Evolutionary conservation across 768 basidiomycete genomes (phyloP).

Genomic region (Amanita inopinata): DNA sequence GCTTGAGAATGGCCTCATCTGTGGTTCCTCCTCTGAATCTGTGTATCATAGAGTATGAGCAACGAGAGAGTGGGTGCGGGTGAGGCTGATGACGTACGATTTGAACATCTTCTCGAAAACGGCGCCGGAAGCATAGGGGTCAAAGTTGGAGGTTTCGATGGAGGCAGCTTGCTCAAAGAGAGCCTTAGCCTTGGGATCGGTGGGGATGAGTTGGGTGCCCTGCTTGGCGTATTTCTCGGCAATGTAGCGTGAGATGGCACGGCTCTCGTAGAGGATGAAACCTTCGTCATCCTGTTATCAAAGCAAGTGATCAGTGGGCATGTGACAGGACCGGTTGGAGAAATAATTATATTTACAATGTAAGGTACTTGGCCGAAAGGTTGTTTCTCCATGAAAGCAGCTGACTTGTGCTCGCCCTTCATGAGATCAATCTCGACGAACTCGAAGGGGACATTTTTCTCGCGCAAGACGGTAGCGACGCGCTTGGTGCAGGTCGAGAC

Average conservation of each 20-base stretch:
- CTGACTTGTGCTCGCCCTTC: slow-evolving; percentile 31
- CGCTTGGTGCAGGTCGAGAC: slow-evolving; percentile 38
- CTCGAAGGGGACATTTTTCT: slow-evolving; percentile 41
- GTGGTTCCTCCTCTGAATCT: slow-evolving; percentile 17
- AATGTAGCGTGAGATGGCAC: slow-evolving; percentile 54
- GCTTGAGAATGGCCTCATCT: slow-evolving; percentile 22
- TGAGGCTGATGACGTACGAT: slow-evolving; percentile 22
- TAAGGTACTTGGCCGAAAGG: slow-evolving; percentile 40
- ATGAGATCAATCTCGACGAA: slow-evolving; percentile 27
- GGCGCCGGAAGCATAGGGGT: slow-evolving; percentile 32
- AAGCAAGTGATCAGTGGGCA: neutral
- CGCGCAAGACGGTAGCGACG: slow-evolving; percentile 32
- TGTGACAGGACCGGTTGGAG: neutral
- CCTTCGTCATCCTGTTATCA: slow-evolving; percentile 53
- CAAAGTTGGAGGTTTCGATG: slow-evolving; percentile 45
- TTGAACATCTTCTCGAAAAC: slow-evolving; percentile 42
- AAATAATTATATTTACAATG: slow-evolving; percentile 13
- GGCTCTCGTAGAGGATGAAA: slow-evolving; percentile 54
- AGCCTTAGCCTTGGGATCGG: slow-evolving; percentile 25
- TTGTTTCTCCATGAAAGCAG: slow-evolving; percentile 28
- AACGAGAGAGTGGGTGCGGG: neutral
- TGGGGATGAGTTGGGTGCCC: slow-evolving; percentile 43
- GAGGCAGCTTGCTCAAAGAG: slow-evolving; percentile 44
- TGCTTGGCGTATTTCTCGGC: slow-evolving; percentile 42
- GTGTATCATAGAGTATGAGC: neutral